phyloP scores from a whole-genome alignment of 352 stramenopile species.

The Phytophthora cryptogea region DNA sequence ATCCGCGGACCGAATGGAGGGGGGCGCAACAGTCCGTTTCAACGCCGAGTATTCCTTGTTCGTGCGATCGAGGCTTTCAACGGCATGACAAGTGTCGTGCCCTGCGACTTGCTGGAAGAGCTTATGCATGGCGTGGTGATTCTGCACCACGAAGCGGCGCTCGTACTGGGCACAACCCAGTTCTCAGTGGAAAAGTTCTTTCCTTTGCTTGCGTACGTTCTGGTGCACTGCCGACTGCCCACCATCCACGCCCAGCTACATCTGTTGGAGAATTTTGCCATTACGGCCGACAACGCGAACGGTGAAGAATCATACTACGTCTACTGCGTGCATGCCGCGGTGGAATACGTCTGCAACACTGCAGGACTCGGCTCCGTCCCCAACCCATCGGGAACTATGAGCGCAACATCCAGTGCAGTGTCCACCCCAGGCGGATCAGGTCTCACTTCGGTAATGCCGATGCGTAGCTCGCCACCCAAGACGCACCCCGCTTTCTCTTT shows the following conservation, averaged over 20 bases:
- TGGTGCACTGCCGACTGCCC: slow-evolving; percentile 73
- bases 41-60: slow-evolving; percentile 57
- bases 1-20: slow-evolving; percentile 15
- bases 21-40: slow-evolving; percentile 23
- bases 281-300: slow-evolving; percentile 77
- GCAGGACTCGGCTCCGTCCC: slow-evolving; percentile 29
- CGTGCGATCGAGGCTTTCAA: slow-evolving; percentile 83
- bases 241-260: slow-evolving; percentile 82
- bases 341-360: slow-evolving; percentile 87
- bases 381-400: slow-evolving; percentile 12
- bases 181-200: slow-evolving; percentile 90
- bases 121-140: slow-evolving; percentile 87
- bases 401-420: slow-evolving; percentile 23
- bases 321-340: slow-evolving; percentile 84
- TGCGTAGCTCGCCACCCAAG: slow-evolving; percentile 22
- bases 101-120: slow-evolving; percentile 84
- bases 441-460: slow-evolving; percentile 27
- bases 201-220: slow-evolving; percentile 79
- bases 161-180: slow-evolving; percentile 86
- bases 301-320: slow-evolving; percentile 91
- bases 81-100: slow-evolving; percentile 75
- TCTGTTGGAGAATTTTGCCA: slow-evolving; percentile 84
- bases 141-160: slow-evolving; percentile 81
- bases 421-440: slow-evolving; percentile 27
- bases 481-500: slow-evolving; percentile 18